phyloP scores from a whole-genome alignment of 345 rosid genomes.

The Aurinia saxatilis region DNA sequence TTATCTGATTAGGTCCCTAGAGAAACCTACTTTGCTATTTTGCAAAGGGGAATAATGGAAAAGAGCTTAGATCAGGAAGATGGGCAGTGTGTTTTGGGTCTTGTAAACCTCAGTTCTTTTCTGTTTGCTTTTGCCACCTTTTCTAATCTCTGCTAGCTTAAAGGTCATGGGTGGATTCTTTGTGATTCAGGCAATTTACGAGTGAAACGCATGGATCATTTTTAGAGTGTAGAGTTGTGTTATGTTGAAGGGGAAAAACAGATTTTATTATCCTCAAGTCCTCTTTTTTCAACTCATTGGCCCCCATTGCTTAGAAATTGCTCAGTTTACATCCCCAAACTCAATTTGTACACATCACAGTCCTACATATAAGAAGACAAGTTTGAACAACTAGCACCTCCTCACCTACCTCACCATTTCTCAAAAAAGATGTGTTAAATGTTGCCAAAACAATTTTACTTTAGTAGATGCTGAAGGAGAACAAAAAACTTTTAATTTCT shows the following conservation, averaged over 20 bases:
- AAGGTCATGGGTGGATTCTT: not conserved
- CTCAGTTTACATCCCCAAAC: not conserved
- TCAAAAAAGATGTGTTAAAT: constrained; percentile 17
- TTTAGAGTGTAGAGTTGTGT: not conserved
- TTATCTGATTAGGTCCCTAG: constrained; percentile 7
- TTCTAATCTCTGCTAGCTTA: not conserved
- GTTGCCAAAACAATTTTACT: constrained; percentile 1
- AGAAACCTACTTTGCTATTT: constrained; percentile 1
- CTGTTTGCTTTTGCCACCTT: not conserved
- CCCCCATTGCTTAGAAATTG: not conserved
- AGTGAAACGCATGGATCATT: not conserved
- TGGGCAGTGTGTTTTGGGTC: not conserved
- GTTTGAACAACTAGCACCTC: constrained; percentile 3
- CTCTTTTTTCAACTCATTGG: not conserved
- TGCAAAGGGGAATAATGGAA: not conserved
- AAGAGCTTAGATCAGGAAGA: constrained; percentile 1
- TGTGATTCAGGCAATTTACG: not conserved
- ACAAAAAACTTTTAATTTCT: not conserved
- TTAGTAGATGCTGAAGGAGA: not conserved
- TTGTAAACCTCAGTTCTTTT: not conserved
- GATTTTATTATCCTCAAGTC: not conserved
- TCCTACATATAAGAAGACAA: too few relatives aligned
- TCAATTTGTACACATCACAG: constrained; percentile 5
- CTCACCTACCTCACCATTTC: constrained; percentile 20
- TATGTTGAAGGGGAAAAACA: not conserved